Conservation (phyloP, 179 eudicot species). For the Spergularia azorica region DNA sequence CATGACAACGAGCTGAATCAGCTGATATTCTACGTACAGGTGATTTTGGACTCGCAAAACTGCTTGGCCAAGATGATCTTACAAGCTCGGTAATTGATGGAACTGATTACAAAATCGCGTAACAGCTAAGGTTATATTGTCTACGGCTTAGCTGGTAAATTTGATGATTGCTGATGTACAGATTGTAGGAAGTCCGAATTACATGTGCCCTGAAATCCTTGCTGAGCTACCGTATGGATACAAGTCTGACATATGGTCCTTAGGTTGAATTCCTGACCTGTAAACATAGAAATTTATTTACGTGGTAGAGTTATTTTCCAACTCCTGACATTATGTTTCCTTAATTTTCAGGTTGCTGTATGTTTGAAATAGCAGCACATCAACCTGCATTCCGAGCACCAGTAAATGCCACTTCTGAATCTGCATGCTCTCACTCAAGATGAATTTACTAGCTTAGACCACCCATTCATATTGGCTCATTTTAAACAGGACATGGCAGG, state of each 20-base stretch:
- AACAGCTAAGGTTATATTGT: not conserved
- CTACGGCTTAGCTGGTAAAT: conserved; percentile 1
- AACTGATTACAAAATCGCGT: not conserved
- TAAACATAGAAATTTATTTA: not conserved
- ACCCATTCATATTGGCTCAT: not conserved
- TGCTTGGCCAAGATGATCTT: conserved; percentile 71
- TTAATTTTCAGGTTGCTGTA: conserved; percentile 75
- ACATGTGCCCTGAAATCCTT: conserved; percentile 97
- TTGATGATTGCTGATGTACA: conserved; percentile 20
- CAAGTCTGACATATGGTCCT: conserved; percentile 97
- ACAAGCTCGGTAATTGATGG: conserved; percentile 60
- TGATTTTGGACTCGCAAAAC: conserved; percentile 92
- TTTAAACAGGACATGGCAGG: conserved; percentile 73
- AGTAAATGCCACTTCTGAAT: conserved; percentile 42
- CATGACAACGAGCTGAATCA: conserved; percentile 5
- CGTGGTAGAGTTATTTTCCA: too few relatives aligned
- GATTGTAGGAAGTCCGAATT: conserved; percentile 91
- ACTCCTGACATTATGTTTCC: not conserved
- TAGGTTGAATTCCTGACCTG: conserved; percentile 42
- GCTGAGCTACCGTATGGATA: conserved; percentile 89
- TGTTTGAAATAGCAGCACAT: conserved; percentile 93
- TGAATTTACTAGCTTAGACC: not conserved
- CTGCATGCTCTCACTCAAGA: not conserved
- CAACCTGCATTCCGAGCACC: conserved; percentile 86
- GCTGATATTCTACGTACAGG: conserved; percentile 46